Evolutionary conservation across 768 basidiomycete species (phyloP).

Genomic region (Nidularia pulvinata): DNA sequence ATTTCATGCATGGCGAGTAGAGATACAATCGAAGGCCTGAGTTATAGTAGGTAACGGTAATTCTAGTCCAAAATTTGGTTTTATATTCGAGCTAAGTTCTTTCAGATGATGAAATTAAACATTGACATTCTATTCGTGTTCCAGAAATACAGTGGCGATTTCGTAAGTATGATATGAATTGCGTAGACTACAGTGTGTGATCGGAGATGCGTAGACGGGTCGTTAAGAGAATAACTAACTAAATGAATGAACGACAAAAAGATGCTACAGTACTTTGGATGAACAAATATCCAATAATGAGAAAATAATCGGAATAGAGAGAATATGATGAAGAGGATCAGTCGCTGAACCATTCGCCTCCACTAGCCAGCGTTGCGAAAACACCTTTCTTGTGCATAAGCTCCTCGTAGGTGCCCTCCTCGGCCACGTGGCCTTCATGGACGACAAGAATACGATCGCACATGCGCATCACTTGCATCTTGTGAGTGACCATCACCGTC

Average conservation of each 20-base stretch:
- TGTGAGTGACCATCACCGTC: conserved; percentile 94
- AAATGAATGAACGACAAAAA: not conserved
- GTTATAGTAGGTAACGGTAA: too few species aligned
- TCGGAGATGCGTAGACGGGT: not conserved
- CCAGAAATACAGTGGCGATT: not conserved
- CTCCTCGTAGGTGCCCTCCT: conserved; percentile 76
- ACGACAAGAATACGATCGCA: conserved; percentile 90
- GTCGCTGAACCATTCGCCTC: conserved; percentile 57
- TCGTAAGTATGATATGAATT: not conserved
- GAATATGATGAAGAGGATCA: conserved; percentile 6
- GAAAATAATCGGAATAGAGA: not conserved
- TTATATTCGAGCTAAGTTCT: too few species aligned
- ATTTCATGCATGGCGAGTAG: too few species aligned
- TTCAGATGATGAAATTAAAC: too few species aligned
- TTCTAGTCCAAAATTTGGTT: too few species aligned
- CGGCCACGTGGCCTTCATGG: conserved; percentile 73
- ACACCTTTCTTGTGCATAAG: conserved; percentile 67
- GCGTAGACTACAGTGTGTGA: not conserved
- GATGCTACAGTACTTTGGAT: not conserved
- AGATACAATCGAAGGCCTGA: too few species aligned
- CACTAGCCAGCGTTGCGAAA: conserved; percentile 77
- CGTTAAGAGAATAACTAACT: not conserved
- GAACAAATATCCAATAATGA: conserved; percentile 3
- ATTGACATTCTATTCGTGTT: not conserved
- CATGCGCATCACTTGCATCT: conserved; percentile 85